These are phyloP conservation scores for Luffa acutangula DNA, from an alignment of 306 rosid species.

Conservation along the genomic window DNA sequence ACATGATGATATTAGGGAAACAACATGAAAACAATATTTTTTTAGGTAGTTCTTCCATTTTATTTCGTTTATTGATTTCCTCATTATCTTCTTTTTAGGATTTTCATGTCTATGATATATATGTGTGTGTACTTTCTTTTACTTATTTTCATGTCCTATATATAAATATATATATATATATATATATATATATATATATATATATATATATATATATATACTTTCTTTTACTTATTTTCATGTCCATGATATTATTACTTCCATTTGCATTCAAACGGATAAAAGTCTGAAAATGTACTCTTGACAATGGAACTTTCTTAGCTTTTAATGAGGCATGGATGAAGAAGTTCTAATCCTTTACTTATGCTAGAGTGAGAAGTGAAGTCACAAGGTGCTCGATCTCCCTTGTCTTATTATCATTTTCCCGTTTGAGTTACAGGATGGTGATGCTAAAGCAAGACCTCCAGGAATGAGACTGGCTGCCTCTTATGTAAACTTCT, in stretches of 20 bases:
- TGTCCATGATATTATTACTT: not conserved
- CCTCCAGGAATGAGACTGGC: slow-evolving; percentile 68
- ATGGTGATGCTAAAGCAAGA: slow-evolving; percentile 50
- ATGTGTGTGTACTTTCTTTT: no score
- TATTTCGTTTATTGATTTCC: not conserved
- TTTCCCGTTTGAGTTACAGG: slow-evolving; percentile 18
- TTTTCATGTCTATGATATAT: not conserved
- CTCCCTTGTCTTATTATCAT: not conserved
- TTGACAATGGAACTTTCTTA: not conserved
- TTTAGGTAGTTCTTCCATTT: not conserved
- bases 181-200: no score
- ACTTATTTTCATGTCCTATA: no score
- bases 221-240: not conserved
- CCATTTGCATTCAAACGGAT: not conserved
- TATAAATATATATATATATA: no score
- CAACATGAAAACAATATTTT: not conserved
- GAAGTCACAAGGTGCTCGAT: not conserved
- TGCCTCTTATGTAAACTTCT: slow-evolving; percentile 85
- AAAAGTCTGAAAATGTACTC: not conserved
- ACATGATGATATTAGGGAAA: not conserved
- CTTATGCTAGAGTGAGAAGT: not conserved
- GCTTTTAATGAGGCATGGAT: not conserved
- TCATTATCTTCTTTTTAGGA: not conserved
- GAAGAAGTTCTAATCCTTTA: not conserved
- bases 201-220: no score